phyloP scores from a whole-genome alignment of 768 basidiomycete species.

The Russula sp. region DNA sequence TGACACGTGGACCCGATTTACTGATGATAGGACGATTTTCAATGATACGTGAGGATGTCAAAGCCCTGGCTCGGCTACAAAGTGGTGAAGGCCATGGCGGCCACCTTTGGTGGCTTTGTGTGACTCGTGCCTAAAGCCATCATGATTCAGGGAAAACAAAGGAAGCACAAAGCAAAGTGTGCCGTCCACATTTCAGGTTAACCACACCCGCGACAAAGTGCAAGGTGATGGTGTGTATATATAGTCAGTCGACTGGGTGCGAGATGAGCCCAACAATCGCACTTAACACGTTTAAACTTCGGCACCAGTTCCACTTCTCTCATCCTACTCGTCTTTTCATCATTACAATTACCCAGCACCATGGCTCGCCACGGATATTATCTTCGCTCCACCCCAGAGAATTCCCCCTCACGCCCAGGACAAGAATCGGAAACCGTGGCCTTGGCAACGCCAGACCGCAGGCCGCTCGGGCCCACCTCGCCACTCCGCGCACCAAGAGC shows the following conservation, averaged over 20 bases:
- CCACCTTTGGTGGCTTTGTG: neutral
- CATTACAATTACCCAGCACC: neutral
- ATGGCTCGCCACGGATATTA: constrained; percentile 1
- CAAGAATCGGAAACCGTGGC: neutral
- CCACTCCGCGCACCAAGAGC: neutral
- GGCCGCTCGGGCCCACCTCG: neutral
- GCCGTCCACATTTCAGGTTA: neutral
- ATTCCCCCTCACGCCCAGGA: neutral
- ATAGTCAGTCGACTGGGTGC: neutral
- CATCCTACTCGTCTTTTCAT: neutral
- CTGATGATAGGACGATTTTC: too few relatives aligned
- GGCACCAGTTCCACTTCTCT: neutral
- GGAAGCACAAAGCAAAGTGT: neutral
- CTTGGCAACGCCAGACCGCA: neutral
- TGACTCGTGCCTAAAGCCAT: neutral
- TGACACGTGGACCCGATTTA: too few relatives aligned
- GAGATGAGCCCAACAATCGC: neutral
- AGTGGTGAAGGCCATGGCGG: neutral
- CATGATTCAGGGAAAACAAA: neutral
- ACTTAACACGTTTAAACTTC: neutral
- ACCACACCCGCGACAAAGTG: neutral
- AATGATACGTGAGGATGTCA: too few relatives aligned
- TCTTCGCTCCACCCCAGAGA: constrained; percentile 5
- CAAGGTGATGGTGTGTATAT: neutral
- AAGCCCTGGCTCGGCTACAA: too few relatives aligned